Base-by-base conservation (phyloP, 306 rosid species). In the Quercus mongolica region DNA sequence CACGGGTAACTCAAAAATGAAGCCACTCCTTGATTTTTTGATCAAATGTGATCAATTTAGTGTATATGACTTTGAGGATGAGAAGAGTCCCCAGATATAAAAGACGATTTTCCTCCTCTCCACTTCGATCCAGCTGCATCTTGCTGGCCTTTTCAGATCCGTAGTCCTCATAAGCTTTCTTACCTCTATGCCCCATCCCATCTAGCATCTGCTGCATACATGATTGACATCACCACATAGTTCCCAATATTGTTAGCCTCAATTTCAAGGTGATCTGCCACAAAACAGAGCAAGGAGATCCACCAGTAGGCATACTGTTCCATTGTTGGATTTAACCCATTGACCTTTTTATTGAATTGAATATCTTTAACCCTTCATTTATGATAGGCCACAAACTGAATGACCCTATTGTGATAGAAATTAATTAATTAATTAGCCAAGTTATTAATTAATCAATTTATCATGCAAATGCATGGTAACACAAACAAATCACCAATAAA, bases 121-220 rank as follows among this genome's bases (percentile, higher is more conserved):
- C 76, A 92, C 88, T 88, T 92, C 97, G 46, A 92, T 91, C 97
- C 99, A 94, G 79, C 99, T 94, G 85, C 97, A 92, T 65, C 97
- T 97, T 38, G 91, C 94, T 59, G 95, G 97, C 74, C 88, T 92
- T 81, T 86, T 92, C 75, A 91, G 67, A 67, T 92, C 97, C 84
- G 83, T 84, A 62, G 72, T 85, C 86, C 81, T 89, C 95, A 90
- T 85, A 79, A 85, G 83, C 82, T 41, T 90, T 83, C 99, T 89
- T 19, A 92, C 78, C 79, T 91, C 90, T 79, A 84, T 74, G 35
- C 97, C 73, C 83, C 86, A 64, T 94, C 97, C 97, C 99, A 94
- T 84, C 85, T 87, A 79, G 90, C 88, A 78, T 88, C 94, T 56
- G 94, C 88, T 44, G 97, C 99, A 72, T 86, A 91, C 59, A 91